Evolutionary conservation across 306 rosid genomes (phyloP), one percentile per base, ranked within the genome.

Genomic region (Astragalus membranaceus): DNA sequence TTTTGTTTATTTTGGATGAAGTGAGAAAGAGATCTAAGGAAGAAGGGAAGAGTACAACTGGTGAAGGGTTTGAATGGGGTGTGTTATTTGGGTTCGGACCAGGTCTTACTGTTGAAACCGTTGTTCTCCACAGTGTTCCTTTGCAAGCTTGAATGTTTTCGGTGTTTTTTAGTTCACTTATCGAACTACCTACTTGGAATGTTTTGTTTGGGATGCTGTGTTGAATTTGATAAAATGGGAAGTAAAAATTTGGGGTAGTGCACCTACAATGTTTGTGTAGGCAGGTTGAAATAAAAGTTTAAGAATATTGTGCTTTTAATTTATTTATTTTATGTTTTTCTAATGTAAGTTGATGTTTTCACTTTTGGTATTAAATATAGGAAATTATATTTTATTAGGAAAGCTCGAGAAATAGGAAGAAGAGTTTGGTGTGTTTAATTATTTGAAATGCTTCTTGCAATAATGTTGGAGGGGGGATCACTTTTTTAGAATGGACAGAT

Each of bases 81-180:
- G 92, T 84, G 7, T 29, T 87, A 2, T 84, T 84, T 20, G 89
- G 89, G 33, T 87, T 87, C 35, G 92, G 92, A 6, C 87, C 87
- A 4, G 89, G 89, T 12, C 60, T 87, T 3, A 87, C 89, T 0
- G 84, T 84, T 10, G 91, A 87, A 54, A 87, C 87, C 1, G 82
- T 87, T 10, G 87, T 87, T 67, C 72, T 77, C 2, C 81, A 70
- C 33, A 77, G 81, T 30, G 77, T 70, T 23, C 67, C 81, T 8
- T 39, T 77, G 49, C 60, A 70, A 11, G 52, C 1, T 33, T 69
- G 51, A 26, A 26, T 1, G 3, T 26, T 26, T 26, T 3, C 2
- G 2, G 3, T 26, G 3, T 26, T 26, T 3, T 26, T 26, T 26
- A 26, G 30, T 26, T 26, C 4, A 26, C 30, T 2, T 2, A 26